Conservation (phyloP, 1,284 basidiomycete genomes). For the Butyriboletus appendiculatus region DNA sequence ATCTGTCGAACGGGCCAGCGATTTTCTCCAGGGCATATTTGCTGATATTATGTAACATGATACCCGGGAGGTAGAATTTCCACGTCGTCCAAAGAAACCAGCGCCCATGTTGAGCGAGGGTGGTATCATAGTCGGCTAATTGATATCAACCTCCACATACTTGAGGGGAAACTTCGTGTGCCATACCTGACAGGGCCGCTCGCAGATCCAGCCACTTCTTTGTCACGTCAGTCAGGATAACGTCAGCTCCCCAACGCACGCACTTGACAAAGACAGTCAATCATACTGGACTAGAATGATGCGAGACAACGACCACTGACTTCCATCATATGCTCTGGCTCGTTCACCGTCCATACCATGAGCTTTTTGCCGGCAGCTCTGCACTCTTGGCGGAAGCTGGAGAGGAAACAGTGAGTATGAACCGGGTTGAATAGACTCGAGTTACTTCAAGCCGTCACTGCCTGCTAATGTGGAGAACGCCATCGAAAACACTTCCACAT, state of each 20-base stretch:
- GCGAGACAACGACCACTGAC: slow-evolving; percentile 40
- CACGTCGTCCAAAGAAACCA: slow-evolving; percentile 76
- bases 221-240: slow-evolving; percentile 88
- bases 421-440: background rate
- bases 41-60: slow-evolving; percentile 33
- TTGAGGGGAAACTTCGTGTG: background rate
- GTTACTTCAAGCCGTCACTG: slow-evolving; percentile 64
- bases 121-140: slow-evolving; percentile 68
- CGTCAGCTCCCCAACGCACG: slow-evolving; percentile 88
- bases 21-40: slow-evolving; percentile 46
- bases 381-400: slow-evolving; percentile 79
- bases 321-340: slow-evolving; percentile 92
- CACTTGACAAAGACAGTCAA: slow-evolving; percentile 50
- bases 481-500: slow-evolving; percentile 89
- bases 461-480: slow-evolving; percentile 77
- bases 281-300: background rate
- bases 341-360: slow-evolving; percentile 98
- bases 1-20: slow-evolving; percentile 56
- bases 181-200: slow-evolving; percentile 61
- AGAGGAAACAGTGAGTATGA: slow-evolving; percentile 20
- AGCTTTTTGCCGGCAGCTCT: slow-evolving; percentile 80
- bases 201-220: slow-evolving; percentile 77
- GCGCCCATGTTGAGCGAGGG: slow-evolving; percentile 59
- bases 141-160: slow-evolving; percentile 6
- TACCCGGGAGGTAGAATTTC: slow-evolving; percentile 58